Percentiles rank a stretch among this genome's conserved stretches.
These are phyloP conservation scores for Microstegium vimineum DNA, from an alignment of 176 grass and related monocot species.

Conservation along the genomic window DNA sequence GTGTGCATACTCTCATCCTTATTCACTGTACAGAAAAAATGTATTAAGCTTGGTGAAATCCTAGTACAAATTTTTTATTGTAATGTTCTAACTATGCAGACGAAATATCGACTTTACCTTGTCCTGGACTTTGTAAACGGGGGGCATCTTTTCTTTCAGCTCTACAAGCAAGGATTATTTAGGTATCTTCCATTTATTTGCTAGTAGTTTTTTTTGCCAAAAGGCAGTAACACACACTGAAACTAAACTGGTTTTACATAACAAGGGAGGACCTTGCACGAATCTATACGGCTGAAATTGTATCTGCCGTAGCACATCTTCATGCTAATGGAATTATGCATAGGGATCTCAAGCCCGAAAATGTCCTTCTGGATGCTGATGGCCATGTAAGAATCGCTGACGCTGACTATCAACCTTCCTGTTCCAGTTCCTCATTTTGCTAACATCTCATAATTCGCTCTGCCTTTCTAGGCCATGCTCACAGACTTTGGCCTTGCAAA, in stretches of 20 bases:
- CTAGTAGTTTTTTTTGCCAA: not conserved
- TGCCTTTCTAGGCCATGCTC: slow-evolving; percentile 63
- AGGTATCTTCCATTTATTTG: slow-evolving; percentile 44
- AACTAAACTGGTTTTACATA: slow-evolving; percentile 20
- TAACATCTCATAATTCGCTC: not conserved
- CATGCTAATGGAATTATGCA: slow-evolving; percentile 94
- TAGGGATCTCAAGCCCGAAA: slow-evolving; percentile 98
- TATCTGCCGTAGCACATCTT: slow-evolving; percentile 86
- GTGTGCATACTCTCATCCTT: not conserved
- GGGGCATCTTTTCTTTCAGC: slow-evolving; percentile 95
- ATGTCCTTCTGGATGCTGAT: slow-evolving; percentile 79
- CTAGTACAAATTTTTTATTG: not conserved
- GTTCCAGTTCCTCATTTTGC: not conserved
- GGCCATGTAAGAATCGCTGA: slow-evolving; percentile 72
- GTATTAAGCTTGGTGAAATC: slow-evolving; percentile 23
- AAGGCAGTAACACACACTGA: not conserved
- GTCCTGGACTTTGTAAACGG: slow-evolving; percentile 95
- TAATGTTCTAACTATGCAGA: slow-evolving; percentile 47
- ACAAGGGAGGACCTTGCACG: slow-evolving; percentile 94
- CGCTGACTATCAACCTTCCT: not conserved
- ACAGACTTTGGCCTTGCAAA: slow-evolving; percentile 97
- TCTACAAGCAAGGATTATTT: slow-evolving; percentile 91
- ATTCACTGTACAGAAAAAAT: not conserved
- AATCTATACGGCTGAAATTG: slow-evolving; percentile 88
- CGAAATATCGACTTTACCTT: slow-evolving; percentile 89